phyloP scores from a whole-genome alignment of 371 early-diverging fungal genomes.

The Lichtheimia corymbifera region DNA sequence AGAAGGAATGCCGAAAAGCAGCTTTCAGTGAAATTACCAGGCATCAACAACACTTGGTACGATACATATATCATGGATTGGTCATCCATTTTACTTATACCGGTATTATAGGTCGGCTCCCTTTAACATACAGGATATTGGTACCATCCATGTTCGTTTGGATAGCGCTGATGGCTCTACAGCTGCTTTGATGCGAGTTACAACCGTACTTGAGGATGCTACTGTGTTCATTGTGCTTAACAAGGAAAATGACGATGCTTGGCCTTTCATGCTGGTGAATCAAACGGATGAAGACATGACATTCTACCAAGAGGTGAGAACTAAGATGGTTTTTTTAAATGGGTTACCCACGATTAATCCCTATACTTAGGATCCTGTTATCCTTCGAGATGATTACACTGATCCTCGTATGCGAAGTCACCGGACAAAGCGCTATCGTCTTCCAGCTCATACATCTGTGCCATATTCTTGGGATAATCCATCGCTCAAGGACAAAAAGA shows the following conservation, averaged over 20 bases:
- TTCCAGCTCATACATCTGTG: slow-evolving; percentile 66
- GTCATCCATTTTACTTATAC: too few species aligned
- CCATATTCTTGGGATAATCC: slow-evolving; percentile 97
- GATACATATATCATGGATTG: too few species aligned
- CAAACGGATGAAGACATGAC: slow-evolving; percentile 75
- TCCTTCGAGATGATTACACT: slow-evolving; percentile 36
- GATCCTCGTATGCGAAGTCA: slow-evolving; percentile 19
- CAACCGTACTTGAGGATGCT: slow-evolving; percentile 82
- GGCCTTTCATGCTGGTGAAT: slow-evolving; percentile 95
- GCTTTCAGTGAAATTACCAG: slow-evolving; percentile 72
- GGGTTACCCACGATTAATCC: neutral
- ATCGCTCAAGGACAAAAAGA: slow-evolving; percentile 69
- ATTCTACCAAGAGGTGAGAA: slow-evolving; percentile 76
- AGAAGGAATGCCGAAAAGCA: slow-evolving; percentile 63
- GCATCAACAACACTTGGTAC: slow-evolving; percentile 79
- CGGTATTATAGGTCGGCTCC: slow-evolving; percentile 76
- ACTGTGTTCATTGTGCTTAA: slow-evolving; percentile 86
- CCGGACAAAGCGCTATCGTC: slow-evolving; percentile 52
- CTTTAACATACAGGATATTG: slow-evolving; percentile 86
- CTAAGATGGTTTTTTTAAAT: neutral
- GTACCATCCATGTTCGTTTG: slow-evolving; percentile 79
- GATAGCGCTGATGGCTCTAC: slow-evolving; percentile 52
- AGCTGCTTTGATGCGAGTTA: slow-evolving; percentile 74
- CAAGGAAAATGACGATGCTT: slow-evolving; percentile 70
- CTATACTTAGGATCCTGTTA: slow-evolving; percentile 24